These are phyloP conservation scores for Agaricus blazei DNA, from an alignment of 768 basidiomycete genomes.

Conservation along the genomic window DNA sequence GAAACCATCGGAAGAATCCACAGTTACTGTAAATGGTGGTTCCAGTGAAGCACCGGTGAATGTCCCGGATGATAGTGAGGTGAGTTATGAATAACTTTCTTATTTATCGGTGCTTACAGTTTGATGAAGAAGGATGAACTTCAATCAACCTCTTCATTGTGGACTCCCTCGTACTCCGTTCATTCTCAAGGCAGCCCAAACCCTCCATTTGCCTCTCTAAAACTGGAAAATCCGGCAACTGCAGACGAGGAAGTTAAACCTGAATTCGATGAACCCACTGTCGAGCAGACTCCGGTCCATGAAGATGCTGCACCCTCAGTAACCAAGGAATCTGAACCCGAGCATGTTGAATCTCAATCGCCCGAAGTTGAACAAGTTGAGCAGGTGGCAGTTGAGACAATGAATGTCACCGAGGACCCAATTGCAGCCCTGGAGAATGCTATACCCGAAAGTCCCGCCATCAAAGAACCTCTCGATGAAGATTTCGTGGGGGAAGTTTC, in stretches of 20 bases:
- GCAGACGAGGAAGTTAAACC: neutral
- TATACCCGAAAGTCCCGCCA: neutral
- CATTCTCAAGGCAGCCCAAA: conserved; percentile 32
- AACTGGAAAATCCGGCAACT: neutral
- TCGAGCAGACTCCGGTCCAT: neutral
- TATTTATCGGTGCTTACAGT: neutral
- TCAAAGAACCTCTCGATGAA: neutral
- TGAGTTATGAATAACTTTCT: neutral
- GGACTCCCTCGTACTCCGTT: conserved; percentile 39
- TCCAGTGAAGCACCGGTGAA: neutral
- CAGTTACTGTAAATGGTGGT: neutral
- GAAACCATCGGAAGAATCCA: neutral
- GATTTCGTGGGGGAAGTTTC: neutral
- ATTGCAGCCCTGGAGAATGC: neutral
- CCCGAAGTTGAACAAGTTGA: neutral
- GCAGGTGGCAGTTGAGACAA: neutral
- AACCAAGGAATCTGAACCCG: neutral
- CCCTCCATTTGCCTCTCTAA: conserved; percentile 1
- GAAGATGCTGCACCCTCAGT: neutral
- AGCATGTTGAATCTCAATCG: neutral
- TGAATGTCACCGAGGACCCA: neutral
- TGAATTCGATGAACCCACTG: neutral
- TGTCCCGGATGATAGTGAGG: neutral
- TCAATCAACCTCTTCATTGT: conserved; percentile 11
- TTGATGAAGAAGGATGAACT: neutral